Conservation (phyloP, 2,329 filamentous ascomycete species). For the Fusarium chuoi region DNA sequence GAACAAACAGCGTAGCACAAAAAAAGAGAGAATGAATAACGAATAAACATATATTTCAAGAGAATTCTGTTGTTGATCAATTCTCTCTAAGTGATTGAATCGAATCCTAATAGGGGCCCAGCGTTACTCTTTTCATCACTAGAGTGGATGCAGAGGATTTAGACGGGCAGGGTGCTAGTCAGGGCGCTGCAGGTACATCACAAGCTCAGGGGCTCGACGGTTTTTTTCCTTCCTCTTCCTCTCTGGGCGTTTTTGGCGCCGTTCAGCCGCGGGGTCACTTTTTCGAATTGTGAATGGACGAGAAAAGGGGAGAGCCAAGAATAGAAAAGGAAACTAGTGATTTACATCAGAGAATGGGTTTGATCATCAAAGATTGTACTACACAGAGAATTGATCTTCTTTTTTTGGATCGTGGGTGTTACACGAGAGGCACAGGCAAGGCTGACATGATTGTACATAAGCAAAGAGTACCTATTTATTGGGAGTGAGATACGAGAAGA, state of each 20-base stretch:
- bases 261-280: constrained; percentile 25
- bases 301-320: constrained; percentile 25
- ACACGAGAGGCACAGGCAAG: background rate
- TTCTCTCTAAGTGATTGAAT: background rate
- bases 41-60: background rate
- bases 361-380: constrained; percentile 1
- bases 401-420: too few relatives aligned
- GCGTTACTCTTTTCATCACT: constrained; percentile 13
- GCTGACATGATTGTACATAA: constrained; percentile 4
- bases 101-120: constrained; percentile 10
- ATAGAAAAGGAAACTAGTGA: constrained; percentile 2
- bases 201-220: constrained; percentile 34
- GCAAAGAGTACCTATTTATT: background rate
- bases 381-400: background rate
- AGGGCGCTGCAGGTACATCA: constrained; percentile 1
- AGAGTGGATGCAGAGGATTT: background rate
- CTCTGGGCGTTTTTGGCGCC: constrained; percentile 20
- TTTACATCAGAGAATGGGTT: background rate
- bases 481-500: background rate
- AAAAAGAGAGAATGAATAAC: background rate
- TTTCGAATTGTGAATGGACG: background rate
- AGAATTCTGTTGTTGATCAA: background rate
- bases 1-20: background rate
- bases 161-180: background rate
- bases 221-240: background rate